These are phyloP conservation scores for Fusarium graminum DNA, from an alignment of 2,329 filamentous ascomycete genomes.

Conservation along the genomic window DNA sequence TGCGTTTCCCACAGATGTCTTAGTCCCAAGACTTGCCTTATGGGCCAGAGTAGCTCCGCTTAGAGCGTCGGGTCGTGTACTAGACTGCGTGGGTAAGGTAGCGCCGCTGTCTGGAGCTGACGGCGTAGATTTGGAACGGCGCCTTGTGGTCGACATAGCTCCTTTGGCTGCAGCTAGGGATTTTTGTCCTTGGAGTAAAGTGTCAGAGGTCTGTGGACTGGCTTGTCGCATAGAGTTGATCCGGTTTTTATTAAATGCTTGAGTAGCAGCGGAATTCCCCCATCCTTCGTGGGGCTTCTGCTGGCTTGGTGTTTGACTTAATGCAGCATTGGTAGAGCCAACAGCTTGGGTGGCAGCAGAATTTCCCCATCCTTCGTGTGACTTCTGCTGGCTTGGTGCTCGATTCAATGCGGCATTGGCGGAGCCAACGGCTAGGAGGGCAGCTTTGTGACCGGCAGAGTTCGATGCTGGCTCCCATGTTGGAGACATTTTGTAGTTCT, in stretches of 20 bases:
- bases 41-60: constrained; percentile 79
- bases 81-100: constrained; percentile 42
- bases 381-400: constrained; percentile 33
- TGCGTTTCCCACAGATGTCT: constrained; percentile 66
- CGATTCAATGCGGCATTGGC: constrained; percentile 52
- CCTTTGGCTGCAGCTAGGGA: constrained; percentile 82
- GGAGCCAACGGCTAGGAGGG: constrained; percentile 70
- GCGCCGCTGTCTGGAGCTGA: constrained; percentile 49
- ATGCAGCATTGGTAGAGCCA: constrained; percentile 53
- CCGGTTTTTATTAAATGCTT: constrained; percentile 66
- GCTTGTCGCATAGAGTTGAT: constrained; percentile 48
- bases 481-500: constrained; percentile 60
- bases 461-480: constrained; percentile 74
- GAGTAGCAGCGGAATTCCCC: constrained; percentile 78
- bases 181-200: constrained; percentile 66
- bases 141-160: constrained; percentile 74
- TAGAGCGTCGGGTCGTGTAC: constrained; percentile 74
- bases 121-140: constrained; percentile 75
- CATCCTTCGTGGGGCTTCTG: constrained; percentile 54
- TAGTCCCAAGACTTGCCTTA: constrained; percentile 61
- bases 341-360: constrained; percentile 76
- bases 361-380: constrained; percentile 66
- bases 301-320: constrained; percentile 43
- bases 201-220: constrained; percentile 50
- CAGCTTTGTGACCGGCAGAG: constrained; percentile 79